These are phyloP conservation scores for Paramyrothecium sp. DNA, from an alignment of 2,329 filamentous ascomycete species.

Conservation along the genomic window DNA sequence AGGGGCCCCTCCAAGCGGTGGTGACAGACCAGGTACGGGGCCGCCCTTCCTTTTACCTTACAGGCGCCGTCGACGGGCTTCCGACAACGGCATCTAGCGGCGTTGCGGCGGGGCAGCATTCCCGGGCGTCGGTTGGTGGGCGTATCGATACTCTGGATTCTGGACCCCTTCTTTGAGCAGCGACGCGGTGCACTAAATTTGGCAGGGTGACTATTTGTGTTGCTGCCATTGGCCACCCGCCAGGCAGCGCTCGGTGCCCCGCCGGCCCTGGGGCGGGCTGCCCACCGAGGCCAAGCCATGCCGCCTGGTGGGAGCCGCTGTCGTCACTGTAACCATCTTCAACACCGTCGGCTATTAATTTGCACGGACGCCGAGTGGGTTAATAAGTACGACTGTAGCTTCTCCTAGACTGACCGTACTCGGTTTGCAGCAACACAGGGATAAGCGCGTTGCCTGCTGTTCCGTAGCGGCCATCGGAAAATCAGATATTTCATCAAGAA, in stretches of 20 bases:
- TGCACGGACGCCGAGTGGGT: no score
- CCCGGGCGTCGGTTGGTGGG: no score
- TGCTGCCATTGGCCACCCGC: no score
- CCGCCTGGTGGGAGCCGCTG: not conserved
- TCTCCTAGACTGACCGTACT: no score
- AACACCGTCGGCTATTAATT: no score
- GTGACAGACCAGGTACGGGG: not conserved
- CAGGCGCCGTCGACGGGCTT: not conserved
- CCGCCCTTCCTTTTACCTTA: not conserved
- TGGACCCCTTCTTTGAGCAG: no score
- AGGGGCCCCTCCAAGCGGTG: no score
- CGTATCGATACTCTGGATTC: no score
- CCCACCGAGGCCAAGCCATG: not conserved
- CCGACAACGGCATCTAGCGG: not conserved
- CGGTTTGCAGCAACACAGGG: no score
- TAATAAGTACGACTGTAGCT: no score
- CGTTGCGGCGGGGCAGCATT: not conserved
- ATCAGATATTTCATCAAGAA: constrained; percentile 7
- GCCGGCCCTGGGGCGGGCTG: no score
- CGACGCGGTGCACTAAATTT: not conserved
- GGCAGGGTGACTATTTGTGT: not conserved
- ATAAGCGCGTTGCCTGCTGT: no score
- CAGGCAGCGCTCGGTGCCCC: not conserved
- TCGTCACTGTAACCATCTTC: not conserved
- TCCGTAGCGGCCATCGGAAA: not conserved